Conservation (phyloP, 2,329 filamentous ascomycete genomes). For the Sordariomycetes sp. region DNA sequence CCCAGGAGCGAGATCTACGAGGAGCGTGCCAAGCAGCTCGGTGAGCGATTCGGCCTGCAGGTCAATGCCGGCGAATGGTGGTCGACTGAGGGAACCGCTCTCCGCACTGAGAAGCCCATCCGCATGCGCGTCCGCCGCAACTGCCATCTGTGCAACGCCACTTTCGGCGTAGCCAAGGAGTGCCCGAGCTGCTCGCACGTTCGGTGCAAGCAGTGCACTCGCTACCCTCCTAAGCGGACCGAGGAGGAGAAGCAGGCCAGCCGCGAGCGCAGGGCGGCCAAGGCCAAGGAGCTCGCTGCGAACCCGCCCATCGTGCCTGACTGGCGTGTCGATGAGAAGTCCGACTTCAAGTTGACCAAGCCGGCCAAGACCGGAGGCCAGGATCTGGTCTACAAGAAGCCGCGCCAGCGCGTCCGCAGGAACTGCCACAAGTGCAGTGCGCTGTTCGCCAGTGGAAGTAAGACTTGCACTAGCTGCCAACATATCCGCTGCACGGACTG, state of each 20-base stretch:
- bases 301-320: slow-evolving; percentile 33
- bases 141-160: slow-evolving; percentile 71
- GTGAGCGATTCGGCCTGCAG: slow-evolving; percentile 43
- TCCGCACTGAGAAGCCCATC: slow-evolving; percentile 64
- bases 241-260: slow-evolving; percentile 42
- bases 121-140: slow-evolving; percentile 67
- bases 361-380: slow-evolving; percentile 57
- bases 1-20: slow-evolving; percentile 38
- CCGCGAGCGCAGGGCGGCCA: slow-evolving; percentile 36
- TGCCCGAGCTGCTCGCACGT: slow-evolving; percentile 70
- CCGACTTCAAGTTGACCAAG: slow-evolving; percentile 45
- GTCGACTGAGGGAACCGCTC: slow-evolving; percentile 38
- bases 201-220: slow-evolving; percentile 71
- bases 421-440: slow-evolving; percentile 65
- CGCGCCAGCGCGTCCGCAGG: slow-evolving; percentile 62
- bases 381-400: slow-evolving; percentile 61
- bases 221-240: slow-evolving; percentile 58
- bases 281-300: slow-evolving; percentile 44
- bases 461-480: slow-evolving; percentile 56
- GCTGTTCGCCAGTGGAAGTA: slow-evolving; percentile 47
- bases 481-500: slow-evolving; percentile 73
- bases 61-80: slow-evolving; percentile 44
- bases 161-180: slow-evolving; percentile 61
- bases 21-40: slow-evolving; percentile 44
- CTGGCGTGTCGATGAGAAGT: slow-evolving; percentile 29